Conservation (phyloP, 2,329 filamentous ascomycete genomes). For the Diaporthe citrichinensis region DNA sequence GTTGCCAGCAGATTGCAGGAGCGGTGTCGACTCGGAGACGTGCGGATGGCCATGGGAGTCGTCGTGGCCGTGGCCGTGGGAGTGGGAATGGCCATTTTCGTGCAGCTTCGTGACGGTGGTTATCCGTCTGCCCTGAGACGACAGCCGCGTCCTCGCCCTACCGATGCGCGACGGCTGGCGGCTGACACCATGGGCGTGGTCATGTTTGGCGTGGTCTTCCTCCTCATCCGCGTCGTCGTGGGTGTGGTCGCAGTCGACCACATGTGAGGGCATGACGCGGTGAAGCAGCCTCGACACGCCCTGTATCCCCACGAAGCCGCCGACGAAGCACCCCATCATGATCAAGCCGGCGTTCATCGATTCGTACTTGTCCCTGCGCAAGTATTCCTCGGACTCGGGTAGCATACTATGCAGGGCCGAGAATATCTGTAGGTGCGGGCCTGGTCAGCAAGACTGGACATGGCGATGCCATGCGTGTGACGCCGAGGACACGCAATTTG, state of each 20-base stretch:
- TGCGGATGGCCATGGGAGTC: background rate
- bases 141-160: conserved; percentile 39
- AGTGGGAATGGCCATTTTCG: conserved; percentile 38
- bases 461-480: background rate
- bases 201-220: conserved; percentile 45
- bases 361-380: conserved; percentile 77
- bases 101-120: conserved; percentile 40
- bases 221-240: conserved; percentile 69
- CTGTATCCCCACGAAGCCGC: conserved; percentile 83
- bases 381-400: conserved; percentile 84
- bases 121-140: conserved; percentile 41
- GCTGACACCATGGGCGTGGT: conserved; percentile 46
- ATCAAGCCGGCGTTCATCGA: conserved; percentile 77
- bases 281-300: conserved; percentile 80
- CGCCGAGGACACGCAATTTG: conserved; percentile 31
- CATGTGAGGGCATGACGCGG: conserved; percentile 81
- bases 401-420: conserved; percentile 95
- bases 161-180: conserved; percentile 36
- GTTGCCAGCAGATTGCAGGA: conserved; percentile 54
- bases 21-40: conserved; percentile 63
- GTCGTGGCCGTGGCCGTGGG: conserved; percentile 44
- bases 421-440: conserved; percentile 75
- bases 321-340: conserved; percentile 78
- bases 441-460: conserved; percentile 12
- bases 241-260: conserved; percentile 84